Evolutionary conservation across 2,329 filamentous ascomycete genomes (phyloP).

Genomic region (Cucurbitaria berberidis): DNA sequence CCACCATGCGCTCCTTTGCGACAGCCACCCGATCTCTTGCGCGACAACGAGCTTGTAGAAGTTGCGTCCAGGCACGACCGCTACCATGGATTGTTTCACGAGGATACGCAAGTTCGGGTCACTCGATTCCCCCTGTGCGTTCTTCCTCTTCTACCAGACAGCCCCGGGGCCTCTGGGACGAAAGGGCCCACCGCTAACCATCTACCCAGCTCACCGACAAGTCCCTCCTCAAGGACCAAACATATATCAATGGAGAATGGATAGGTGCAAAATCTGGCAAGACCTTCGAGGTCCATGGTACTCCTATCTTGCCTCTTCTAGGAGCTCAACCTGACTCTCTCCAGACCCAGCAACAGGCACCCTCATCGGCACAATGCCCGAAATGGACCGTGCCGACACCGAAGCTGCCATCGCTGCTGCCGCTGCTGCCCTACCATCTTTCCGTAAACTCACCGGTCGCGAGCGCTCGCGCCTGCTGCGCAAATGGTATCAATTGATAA

Average conservation of each 20-base stretch:
- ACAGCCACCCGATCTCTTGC: slow-evolving; percentile 41
- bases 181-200: slow-evolving; percentile 18
- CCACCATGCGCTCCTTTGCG: slow-evolving; percentile 43
- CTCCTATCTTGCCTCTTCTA: background rate
- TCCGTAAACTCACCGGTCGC: slow-evolving; percentile 74
- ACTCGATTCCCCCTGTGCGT: slow-evolving; percentile 51
- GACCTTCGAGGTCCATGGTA: slow-evolving; percentile 80
- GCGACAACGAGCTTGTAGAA: slow-evolving; percentile 37
- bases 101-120: slow-evolving; percentile 52
- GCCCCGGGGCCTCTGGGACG: background rate
- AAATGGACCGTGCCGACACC: slow-evolving; percentile 80
- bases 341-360: slow-evolving; percentile 82
- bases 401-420: slow-evolving; percentile 85
- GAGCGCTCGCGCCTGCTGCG: slow-evolving; percentile 76
- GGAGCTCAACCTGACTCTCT: slow-evolving; percentile 9
- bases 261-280: slow-evolving; percentile 82
- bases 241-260: slow-evolving; percentile 94
- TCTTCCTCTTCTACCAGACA: background rate
- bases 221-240: slow-evolving; percentile 78
- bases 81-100: slow-evolving; percentile 46
- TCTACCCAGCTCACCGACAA: slow-evolving; percentile 55
- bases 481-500: slow-evolving; percentile 81
- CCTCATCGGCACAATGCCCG: slow-evolving; percentile 81
- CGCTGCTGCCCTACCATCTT: slow-evolving; percentile 72
- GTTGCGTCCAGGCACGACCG: slow-evolving; percentile 39